phyloP scores from a whole-genome alignment of 192 early-diverging fungal genomes.

The Rhizophlyctis rosea region DNA sequence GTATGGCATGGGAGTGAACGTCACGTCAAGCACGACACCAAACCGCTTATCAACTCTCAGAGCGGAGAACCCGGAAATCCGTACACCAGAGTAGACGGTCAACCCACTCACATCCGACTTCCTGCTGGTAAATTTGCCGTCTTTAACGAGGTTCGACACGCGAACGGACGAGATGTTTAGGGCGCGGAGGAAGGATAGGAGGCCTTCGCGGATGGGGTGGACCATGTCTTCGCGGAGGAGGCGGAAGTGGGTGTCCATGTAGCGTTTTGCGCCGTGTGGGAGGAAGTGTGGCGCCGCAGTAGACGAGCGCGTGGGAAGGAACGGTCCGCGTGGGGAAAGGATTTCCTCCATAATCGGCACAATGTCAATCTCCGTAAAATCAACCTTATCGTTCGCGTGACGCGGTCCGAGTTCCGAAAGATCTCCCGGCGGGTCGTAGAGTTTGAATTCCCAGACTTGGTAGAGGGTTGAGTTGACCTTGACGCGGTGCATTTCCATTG shows the following conservation, averaged over 20 bases:
- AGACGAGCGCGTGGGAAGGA: constrained; percentile 49
- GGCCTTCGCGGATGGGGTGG: constrained; percentile 35
- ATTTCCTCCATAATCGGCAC: constrained; percentile 57
- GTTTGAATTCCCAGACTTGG: background rate
- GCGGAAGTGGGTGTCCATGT: constrained; percentile 60
- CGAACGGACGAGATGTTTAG: constrained; percentile 8
- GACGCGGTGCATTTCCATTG: background rate
- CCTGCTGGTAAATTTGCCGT: constrained; percentile 10
- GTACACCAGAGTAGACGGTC: constrained; percentile 7
- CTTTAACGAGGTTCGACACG: background rate
- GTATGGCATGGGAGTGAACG: background rate
- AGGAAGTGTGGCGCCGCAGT: constrained; percentile 25
- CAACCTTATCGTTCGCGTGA: constrained; percentile 53
- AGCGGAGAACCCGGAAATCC: constrained; percentile 3
- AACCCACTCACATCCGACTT: constrained; percentile 10
- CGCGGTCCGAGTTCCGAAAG: constrained; percentile 23
- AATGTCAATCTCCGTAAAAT: constrained; percentile 44
- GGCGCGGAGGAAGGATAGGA: constrained; percentile 36
- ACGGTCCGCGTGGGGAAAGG: constrained; percentile 26
- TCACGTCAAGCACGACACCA: background rate
- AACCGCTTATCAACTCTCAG: constrained; percentile 8
- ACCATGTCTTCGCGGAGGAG: constrained; percentile 59
- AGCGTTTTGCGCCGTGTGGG: constrained; percentile 42
- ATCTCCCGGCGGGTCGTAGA: constrained; percentile 25
- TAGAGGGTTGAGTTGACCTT: background rate